Evolutionary conservation across 495 filamentous ascomycete genomes (phyloP).

Genomic region (Chaetomium fimeti): DNA sequence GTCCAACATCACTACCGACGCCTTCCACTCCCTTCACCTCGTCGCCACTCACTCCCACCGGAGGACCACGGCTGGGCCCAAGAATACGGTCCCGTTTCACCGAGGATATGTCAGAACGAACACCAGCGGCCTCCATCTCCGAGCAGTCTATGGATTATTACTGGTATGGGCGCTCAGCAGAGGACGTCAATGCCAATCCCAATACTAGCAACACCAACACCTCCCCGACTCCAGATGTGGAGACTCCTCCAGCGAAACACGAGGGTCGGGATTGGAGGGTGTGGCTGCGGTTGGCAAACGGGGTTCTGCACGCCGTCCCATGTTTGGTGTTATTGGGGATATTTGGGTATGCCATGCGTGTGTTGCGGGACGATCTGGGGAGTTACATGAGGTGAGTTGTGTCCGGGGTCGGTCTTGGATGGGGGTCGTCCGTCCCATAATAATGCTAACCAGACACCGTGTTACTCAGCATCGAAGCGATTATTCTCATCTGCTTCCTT

Average conservation of each 20-base stretch:
- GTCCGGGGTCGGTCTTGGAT: not conserved
- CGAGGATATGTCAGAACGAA: slow-evolving; percentile 34
- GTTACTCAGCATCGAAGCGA: slow-evolving; percentile 25
- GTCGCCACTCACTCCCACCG: slow-evolving; percentile 8
- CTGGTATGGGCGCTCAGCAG: slow-evolving; percentile 15
- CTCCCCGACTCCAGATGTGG: not conserved
- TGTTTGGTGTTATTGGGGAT: slow-evolving; percentile 16
- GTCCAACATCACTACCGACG: not conserved
- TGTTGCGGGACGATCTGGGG: slow-evolving; percentile 8
- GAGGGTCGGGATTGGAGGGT: not conserved
- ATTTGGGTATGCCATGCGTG: slow-evolving; percentile 9
- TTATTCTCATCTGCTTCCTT: slow-evolving; percentile 35
- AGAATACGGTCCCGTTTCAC: slow-evolving; percentile 36
- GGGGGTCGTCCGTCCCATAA: not conserved
- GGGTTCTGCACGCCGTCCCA: slow-evolving; percentile 14
- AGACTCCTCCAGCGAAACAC: not conserved
- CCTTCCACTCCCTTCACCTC: slow-evolving; percentile 1
- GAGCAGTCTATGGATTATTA: slow-evolving; percentile 18
- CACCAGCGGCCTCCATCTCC: slow-evolving; percentile 29
- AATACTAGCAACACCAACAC: slow-evolving; percentile 4
- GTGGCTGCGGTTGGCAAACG: slow-evolving; percentile 19
- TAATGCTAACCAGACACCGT: not conserved
- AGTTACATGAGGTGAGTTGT: slow-evolving; percentile 12
- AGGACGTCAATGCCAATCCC: slow-evolving; percentile 15
- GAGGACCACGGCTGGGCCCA: slow-evolving; percentile 19